These are phyloP conservation scores for Hyaloscypha variabilis DNA, from an alignment of 495 filamentous ascomycete species.

Conservation along the genomic window DNA sequence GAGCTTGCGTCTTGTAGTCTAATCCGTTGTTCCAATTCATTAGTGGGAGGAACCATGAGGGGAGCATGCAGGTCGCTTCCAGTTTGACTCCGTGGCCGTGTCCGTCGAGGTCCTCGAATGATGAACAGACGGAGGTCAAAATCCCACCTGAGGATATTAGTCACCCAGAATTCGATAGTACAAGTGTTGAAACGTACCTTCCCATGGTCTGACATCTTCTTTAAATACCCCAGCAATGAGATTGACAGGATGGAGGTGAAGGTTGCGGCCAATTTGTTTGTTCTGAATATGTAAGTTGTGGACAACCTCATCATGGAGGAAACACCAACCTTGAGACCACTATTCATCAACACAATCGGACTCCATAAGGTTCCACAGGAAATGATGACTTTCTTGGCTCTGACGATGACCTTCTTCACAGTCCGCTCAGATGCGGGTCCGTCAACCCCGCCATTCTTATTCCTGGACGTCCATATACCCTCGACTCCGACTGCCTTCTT, in stretches of 20 bases:
- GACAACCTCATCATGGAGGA: background rate
- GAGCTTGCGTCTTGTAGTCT: constrained; percentile 66
- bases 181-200: constrained; percentile 51
- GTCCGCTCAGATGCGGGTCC: constrained; percentile 46
- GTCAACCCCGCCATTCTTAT: constrained; percentile 57
- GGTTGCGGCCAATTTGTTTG: constrained; percentile 79
- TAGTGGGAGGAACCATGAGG: constrained; percentile 41
- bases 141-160: constrained; percentile 47
- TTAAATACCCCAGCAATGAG: constrained; percentile 63
- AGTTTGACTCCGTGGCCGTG: constrained; percentile 84
- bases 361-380: constrained; percentile 73
- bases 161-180: background rate
- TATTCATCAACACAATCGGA: constrained; percentile 74
- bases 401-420: constrained; percentile 65
- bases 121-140: constrained; percentile 74
- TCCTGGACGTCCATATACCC: constrained; percentile 75
- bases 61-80: constrained; percentile 41
- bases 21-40: constrained; percentile 65
- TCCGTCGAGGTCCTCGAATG: constrained; percentile 82
- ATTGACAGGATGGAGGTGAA: constrained; percentile 78
- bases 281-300: constrained; percentile 53
- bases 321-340: constrained; percentile 57
- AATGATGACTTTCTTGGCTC: constrained; percentile 81
- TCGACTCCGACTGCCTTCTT: constrained; percentile 66
- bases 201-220: constrained; percentile 73